Evolutionary conservation across 2,329 filamentous ascomycete genomes (phyloP), one percentile per base, ranked within the genome.

Genomic region (Venturia pyrina): DNA sequence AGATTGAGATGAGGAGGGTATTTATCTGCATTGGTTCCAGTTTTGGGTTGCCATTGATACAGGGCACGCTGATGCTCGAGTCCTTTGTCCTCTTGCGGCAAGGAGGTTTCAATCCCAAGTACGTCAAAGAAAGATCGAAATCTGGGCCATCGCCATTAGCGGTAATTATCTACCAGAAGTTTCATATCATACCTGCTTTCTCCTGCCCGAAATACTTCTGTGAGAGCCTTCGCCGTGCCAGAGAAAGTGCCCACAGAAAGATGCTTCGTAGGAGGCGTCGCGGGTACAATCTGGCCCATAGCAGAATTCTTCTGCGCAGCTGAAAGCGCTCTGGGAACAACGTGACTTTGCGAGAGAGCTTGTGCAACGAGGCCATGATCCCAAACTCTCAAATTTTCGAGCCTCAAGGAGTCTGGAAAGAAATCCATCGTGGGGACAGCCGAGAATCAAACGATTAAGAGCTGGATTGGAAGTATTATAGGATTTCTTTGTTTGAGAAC

Each of bases 1-100:
- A 70, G 67, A 40, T 69, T 70, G 11, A 74, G 66, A 66, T 72
- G 71, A n/a, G 73, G 72, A 15, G 73, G 73, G 41, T 72, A 74
- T 7, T 65, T 65, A 64, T 71, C 69, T 41, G 67, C 67, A 17
- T 59, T 57, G 13, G 68, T 65, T 37, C 68, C 66, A 11, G 10
- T 44, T 17, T 62, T 46, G 28, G 59, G 59, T 44, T 69, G 69
- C 62, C 68, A 71, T 17, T 66, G 66, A 48, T 70, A 71, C 15
- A 68, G 66, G 19, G 64, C 59, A 61, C 68, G 64, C 64, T 71
- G 69, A 40, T 70, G 65, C 43, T 68, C 60, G 19, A 70, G 61
- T 15, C 64, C 66, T 7, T 43, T 62, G 43, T 43, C 43, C 7
- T 46, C 59, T 41, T 57, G 50, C 5, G 50, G 50, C 32, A 57